Conservation (phyloP, 345 rosid species). For the Brassica rapa region DNA sequence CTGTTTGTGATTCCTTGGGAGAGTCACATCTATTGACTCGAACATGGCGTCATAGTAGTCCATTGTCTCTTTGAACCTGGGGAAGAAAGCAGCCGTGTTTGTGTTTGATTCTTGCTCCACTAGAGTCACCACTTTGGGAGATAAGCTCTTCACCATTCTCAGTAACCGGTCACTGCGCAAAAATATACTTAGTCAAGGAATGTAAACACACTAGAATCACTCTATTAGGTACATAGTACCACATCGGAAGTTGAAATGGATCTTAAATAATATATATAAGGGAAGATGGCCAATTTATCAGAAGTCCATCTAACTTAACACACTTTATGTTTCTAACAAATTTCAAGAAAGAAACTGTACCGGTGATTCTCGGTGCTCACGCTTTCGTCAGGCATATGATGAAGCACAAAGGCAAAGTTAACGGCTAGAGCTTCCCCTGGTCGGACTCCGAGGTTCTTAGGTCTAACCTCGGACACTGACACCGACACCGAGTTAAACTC, state of each 20-base stretch:
- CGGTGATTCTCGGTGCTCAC: slow-evolving; percentile 88
- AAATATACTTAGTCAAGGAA: slow-evolving; percentile 6
- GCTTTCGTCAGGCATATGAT: slow-evolving; percentile 92
- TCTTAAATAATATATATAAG: background rate
- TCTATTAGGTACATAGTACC: background rate
- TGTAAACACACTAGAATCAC: background rate
- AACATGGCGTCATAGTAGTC: slow-evolving; percentile 86
- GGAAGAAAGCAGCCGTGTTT: slow-evolving; percentile 86
- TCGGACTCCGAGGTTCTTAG: slow-evolving; percentile 50
- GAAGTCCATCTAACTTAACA: background rate
- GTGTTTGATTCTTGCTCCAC: slow-evolving; percentile 98
- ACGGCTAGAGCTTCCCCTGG: slow-evolving; percentile 82
- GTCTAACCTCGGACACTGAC: slow-evolving; percentile 60
- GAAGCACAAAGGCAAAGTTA: slow-evolving; percentile 86
- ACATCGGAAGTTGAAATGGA: background rate
- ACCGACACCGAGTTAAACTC: slow-evolving; percentile 75
- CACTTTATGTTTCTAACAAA: background rate
- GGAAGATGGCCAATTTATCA: background rate
- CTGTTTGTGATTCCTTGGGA: slow-evolving; percentile 72
- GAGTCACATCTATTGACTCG: slow-evolving; percentile 83
- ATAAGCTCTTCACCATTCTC: slow-evolving; percentile 72
- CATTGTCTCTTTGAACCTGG: slow-evolving; percentile 76
- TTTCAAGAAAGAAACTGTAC: background rate
- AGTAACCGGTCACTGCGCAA: slow-evolving; percentile 63
- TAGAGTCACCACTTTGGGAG: slow-evolving; percentile 90